Percentiles rank a stretch among this genome's conserved stretches.
Conservation (phyloP, 805 yeast species). For the Hanseniaspora lindneri region DNA sequence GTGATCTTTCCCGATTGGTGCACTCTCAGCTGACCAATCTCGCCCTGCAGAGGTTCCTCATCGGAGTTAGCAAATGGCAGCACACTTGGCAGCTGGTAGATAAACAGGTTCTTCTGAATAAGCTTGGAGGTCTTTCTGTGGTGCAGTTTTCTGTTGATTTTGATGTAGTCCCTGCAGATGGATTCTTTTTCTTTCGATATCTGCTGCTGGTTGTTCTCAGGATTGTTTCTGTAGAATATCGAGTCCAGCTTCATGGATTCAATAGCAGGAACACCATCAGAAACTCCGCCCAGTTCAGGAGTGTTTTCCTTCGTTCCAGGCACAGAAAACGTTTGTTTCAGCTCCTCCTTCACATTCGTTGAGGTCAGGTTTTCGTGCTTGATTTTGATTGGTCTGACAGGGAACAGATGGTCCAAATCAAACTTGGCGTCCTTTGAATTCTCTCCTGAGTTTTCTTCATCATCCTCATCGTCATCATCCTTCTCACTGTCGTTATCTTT, state of each 20-base stretch:
- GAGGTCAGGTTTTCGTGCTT: slow-evolving; percentile 31
- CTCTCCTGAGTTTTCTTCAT: slow-evolving; percentile 21
- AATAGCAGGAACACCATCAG: slow-evolving; percentile 2
- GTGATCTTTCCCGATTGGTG: slow-evolving; percentile 79
- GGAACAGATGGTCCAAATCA: slow-evolving; percentile 37
- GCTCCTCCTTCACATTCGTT: slow-evolving; percentile 27
- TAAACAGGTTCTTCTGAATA: slow-evolving; percentile 20
- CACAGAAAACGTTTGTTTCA: slow-evolving; percentile 25
- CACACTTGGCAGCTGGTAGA: slow-evolving; percentile 31
- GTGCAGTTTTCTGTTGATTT: slow-evolving; percentile 26
- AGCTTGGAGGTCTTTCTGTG: slow-evolving; percentile 23
- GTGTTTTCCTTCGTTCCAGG: slow-evolving; percentile 25
- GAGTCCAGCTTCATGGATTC: slow-evolving; percentile 10
- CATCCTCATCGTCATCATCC: slow-evolving; percentile 21
- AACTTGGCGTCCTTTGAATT: slow-evolving; percentile 26
- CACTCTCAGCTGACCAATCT: slow-evolving; percentile 58
- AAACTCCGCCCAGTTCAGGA: slow-evolving; percentile 18
- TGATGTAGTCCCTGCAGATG: slow-evolving; percentile 8
- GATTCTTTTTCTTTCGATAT: slow-evolving; percentile 9
- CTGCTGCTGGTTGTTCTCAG: slow-evolving; percentile 9
- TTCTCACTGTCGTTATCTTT: slow-evolving; percentile 10
- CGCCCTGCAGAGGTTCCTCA: slow-evolving; percentile 34
- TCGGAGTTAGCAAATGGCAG: slow-evolving; percentile 24
- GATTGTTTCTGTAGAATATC: slow-evolving; percentile 8
- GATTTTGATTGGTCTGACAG: slow-evolving; percentile 54